Conservation (phyloP, 2,329 filamentous ascomycete species). For the Botryosphaeria dothidea region DNA sequence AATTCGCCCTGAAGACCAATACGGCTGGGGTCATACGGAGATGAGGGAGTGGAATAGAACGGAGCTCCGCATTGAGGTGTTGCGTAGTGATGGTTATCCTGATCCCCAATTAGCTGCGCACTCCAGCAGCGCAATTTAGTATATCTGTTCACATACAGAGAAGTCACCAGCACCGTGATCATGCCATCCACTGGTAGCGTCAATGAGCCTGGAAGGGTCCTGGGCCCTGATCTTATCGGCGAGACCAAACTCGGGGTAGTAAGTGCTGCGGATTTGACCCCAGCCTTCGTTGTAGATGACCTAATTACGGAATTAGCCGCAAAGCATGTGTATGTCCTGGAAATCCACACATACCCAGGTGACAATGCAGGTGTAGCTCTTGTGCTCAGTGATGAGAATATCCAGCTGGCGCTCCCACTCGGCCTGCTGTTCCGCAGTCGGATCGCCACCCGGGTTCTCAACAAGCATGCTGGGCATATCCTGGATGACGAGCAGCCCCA, state of each 20-base stretch:
- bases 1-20: conserved; percentile 74
- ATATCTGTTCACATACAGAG: conserved; percentile 27
- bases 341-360: conserved; percentile 65
- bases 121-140: conserved; percentile 21
- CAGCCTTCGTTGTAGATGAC: conserved; percentile 73
- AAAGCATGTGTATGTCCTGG: too few relatives aligned
- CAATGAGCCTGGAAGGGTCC: conserved; percentile 65
- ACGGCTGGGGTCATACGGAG: conserved; percentile 58
- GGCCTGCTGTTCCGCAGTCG: conserved; percentile 53
- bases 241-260: conserved; percentile 59
- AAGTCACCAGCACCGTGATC: conserved; percentile 70
- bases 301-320: conserved; percentile 30
- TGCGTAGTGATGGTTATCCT: conserved; percentile 73
- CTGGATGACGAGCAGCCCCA: conserved; percentile 68
- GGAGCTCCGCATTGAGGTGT: conserved; percentile 71
- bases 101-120: background rate
- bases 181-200: conserved; percentile 65
- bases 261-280: conserved; percentile 57
- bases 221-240: conserved; percentile 56
- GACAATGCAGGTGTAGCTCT: conserved; percentile 65
- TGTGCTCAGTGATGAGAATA: conserved; percentile 62
- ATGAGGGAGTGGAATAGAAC: conserved; percentile 61
- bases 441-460: conserved; percentile 32
- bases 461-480: conserved; percentile 67
- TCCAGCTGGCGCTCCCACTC: conserved; percentile 68